Conservation (phyloP, 192 early-diverging fungal species). For the Mortierella alpina region DNA sequence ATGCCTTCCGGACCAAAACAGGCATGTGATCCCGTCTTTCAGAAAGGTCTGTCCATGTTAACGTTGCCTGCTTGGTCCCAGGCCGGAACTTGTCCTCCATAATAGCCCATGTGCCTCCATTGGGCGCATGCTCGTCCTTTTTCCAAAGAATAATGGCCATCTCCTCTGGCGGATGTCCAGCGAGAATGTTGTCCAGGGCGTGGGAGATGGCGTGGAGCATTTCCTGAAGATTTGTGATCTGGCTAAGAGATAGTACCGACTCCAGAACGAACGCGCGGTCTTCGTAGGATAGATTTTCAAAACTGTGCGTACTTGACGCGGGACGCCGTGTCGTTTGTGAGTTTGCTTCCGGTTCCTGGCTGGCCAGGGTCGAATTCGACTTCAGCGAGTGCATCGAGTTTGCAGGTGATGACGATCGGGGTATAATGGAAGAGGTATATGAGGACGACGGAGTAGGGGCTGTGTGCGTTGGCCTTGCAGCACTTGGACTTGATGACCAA, state of each 20-base stretch:
- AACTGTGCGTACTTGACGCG: not conserved
- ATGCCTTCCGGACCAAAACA: constrained; percentile 33
- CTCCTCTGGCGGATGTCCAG: constrained; percentile 47
- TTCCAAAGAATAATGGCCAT: constrained; percentile 53
- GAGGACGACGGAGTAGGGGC: constrained; percentile 15
- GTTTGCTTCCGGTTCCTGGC: constrained; percentile 26
- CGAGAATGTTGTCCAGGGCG: constrained; percentile 41
- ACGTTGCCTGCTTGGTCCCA: constrained; percentile 30
- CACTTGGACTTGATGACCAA: not conserved
- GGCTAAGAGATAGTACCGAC: constrained; percentile 21
- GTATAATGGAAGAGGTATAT: constrained; percentile 2
- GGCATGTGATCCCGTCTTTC: constrained; percentile 53
- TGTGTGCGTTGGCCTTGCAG: constrained; percentile 10
- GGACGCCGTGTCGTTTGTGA: constrained; percentile 1
- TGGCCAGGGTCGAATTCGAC: constrained; percentile 24
- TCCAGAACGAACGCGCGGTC: constrained; percentile 45
- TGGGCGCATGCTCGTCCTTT: constrained; percentile 32
- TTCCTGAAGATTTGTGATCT: constrained; percentile 30
- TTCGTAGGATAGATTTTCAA: constrained; percentile 14
- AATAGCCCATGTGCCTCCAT: constrained; percentile 47
- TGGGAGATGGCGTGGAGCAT: constrained; percentile 34
- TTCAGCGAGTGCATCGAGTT: constrained; percentile 23
- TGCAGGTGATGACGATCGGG: constrained; percentile 27
- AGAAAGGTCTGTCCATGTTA: constrained; percentile 42
- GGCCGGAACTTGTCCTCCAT: constrained; percentile 44